Evolutionary conservation across 2,329 filamentous ascomycete genomes (phyloP), one percentile per base, ranked within the genome.

Genomic region (Mollisiaceae sp.): DNA sequence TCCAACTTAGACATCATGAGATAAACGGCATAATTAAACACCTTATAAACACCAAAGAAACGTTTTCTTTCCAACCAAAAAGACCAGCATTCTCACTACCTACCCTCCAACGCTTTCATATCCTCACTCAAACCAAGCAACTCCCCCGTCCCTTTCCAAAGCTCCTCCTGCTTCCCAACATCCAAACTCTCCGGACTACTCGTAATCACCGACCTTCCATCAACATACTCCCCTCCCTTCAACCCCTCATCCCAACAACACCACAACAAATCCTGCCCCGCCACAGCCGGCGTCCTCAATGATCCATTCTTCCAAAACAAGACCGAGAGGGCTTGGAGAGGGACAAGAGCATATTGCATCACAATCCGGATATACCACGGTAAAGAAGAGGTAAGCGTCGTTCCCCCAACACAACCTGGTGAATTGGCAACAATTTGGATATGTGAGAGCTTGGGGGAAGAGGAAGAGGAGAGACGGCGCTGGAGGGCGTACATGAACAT

Each of bases 401-500:
- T 66, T n/a, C 64, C 64, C 8, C 65, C 65, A 75, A 81, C 80
- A 4, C 68, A 73, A 43, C 79, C 79, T 0, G 79, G 79, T 55
- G 80, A 78, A 12, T 80, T 63, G 6, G 76, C 75, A 2, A 79
- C 65, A 39, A 80, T 72, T 14, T 73, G 73, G 64, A 81, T 74
- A 11, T 75, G 74, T 2, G 43, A 18, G 43, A n/a, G 39, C 27
- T 71, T 75, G 9, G 80, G 56, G 4, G 22, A 35, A 15, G 64
- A 52, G 22, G 65, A 41, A 2, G 20, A 4, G 18, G 36, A 20
- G 2, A 68, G 59, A 32, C 61, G 60, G 1, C 64, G 61, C 22
- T 66, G 64, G 9, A 68, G 61, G 45, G 64, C 64, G 45, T 66
- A 68, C 64, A 64, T 64, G 35, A 68, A 68, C 55, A 64, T 59